These are phyloP conservation scores for Fusarium newnesense DNA, from an alignment of 2,329 filamentous ascomycete genomes.

Conservation along the genomic window DNA sequence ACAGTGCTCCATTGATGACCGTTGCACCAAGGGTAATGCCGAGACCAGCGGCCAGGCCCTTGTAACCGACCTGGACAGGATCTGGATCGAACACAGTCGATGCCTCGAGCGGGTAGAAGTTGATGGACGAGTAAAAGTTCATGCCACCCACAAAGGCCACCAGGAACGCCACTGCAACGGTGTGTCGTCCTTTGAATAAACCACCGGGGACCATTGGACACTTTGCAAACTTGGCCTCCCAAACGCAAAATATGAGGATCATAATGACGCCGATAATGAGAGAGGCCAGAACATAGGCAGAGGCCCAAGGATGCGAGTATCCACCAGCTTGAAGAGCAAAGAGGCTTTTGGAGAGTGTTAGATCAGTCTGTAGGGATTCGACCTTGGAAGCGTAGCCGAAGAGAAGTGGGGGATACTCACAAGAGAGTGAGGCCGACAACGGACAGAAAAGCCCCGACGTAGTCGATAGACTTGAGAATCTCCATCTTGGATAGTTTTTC, in stretches of 20 bases:
- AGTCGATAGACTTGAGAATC: not conserved
- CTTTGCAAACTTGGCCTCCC: not conserved
- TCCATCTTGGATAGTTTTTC: not conserved
- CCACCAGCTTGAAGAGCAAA: not conserved
- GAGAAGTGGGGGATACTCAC: accelerated
- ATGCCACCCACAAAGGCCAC: not conserved
- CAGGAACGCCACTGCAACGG: not conserved
- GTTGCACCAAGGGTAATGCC: not conserved
- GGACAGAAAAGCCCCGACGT: not conserved
- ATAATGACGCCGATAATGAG: accelerated
- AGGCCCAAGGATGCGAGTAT: not conserved
- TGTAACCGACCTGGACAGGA: not conserved
- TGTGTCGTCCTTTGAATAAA: not conserved
- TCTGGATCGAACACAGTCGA: not conserved
- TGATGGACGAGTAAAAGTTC: not conserved
- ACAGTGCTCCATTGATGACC: not conserved
- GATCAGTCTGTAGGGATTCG: not conserved
- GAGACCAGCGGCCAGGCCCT: not conserved
- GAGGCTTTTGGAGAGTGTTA: not conserved
- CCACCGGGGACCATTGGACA: not conserved
- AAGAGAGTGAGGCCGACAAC: not conserved
- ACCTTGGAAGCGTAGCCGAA: not conserved
- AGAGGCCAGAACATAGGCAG: not conserved
- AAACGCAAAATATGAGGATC: not conserved
- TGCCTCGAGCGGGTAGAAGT: not conserved